Evolutionary conservation across 2,329 filamentous ascomycete species (phyloP).

Genomic region (Fusarium piperis): DNA sequence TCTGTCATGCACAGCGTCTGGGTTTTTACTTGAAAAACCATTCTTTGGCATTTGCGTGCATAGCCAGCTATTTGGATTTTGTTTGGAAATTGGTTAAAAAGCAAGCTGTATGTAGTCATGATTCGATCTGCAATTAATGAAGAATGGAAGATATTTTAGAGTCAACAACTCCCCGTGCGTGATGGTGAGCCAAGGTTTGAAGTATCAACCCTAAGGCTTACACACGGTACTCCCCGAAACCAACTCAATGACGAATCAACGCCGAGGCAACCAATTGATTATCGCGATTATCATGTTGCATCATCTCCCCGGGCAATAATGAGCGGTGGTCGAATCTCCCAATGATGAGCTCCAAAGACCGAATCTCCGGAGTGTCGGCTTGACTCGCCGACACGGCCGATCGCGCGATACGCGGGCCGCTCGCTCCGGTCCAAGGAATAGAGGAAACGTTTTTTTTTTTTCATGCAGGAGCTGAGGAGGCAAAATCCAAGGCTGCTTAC

Average conservation of each 20-base stretch:
- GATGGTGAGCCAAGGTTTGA: background rate
- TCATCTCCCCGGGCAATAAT: background rate
- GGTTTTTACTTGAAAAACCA: constrained; percentile 7
- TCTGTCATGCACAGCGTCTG: constrained; percentile 18
- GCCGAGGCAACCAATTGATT: background rate
- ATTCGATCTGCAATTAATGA: constrained; percentile 3
- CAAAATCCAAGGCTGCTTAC: background rate
- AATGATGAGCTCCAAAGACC: background rate
- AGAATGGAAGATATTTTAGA: constrained; percentile 4
- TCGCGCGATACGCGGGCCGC: constrained; percentile 21
- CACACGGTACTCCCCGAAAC: background rate
- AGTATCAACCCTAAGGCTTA: background rate
- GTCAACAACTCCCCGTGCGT: background rate
- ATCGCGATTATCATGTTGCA: constrained; percentile 7
- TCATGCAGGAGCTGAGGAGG: background rate
- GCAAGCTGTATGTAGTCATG: background rate
- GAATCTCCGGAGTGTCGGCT: constrained; percentile 19
- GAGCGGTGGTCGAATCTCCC: background rate
- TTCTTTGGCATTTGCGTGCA: constrained; percentile 24
- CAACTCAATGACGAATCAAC: background rate
- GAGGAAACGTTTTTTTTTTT: background rate
- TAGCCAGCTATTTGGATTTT: constrained; percentile 29
- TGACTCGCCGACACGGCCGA: constrained; percentile 29
- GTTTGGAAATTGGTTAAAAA: constrained; percentile 8
- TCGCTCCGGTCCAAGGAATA: too few relatives aligned